phyloP scores from a whole-genome alignment of 805 yeast genomes.

The Saccharomycopsis babjevae region DNA sequence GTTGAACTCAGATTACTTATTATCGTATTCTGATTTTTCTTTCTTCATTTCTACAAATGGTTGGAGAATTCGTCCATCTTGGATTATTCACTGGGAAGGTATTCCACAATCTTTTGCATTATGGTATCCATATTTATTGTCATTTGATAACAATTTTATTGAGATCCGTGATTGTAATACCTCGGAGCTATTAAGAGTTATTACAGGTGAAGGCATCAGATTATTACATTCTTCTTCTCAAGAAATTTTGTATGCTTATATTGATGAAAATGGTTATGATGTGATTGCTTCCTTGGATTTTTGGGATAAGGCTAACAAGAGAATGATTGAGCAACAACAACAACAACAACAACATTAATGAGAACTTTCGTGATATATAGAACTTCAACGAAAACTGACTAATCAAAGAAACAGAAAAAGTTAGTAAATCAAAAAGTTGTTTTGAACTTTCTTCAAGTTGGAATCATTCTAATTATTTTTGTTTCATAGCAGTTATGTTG shows the following conservation, averaged over 20 bases:
- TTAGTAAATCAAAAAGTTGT: too few relatives aligned
- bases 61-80: slow-evolving; percentile 89
- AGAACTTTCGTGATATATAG: too few relatives aligned
- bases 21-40: slow-evolving; percentile 87
- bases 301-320: slow-evolving; percentile 42
- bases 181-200: slow-evolving; percentile 77
- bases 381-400: too few relatives aligned
- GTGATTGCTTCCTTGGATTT: slow-evolving; percentile 88
- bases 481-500: not conserved
- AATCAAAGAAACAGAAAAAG: too few relatives aligned
- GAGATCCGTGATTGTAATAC: slow-evolving; percentile 88
- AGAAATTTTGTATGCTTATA: slow-evolving; percentile 88
- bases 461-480: too few relatives aligned
- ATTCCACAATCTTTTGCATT: slow-evolving; percentile 85
- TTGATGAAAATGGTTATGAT: slow-evolving; percentile 81
- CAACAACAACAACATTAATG: not conserved
- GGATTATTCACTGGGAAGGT: slow-evolving; percentile 97
- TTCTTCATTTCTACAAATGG: slow-evolving; percentile 92
- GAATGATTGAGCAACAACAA: not conserved
- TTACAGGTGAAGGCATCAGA: slow-evolving; percentile 85
- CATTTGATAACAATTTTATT: slow-evolving; percentile 83
- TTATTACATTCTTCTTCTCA: slow-evolving; percentile 83
- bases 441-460: too few relatives aligned
- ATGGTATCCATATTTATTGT: slow-evolving; percentile 86
- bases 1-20: slow-evolving; percentile 76